These are phyloP conservation scores for Tetragonia tetragonoides DNA, from an alignment of 148 eudicot species.

Conservation along the genomic window DNA sequence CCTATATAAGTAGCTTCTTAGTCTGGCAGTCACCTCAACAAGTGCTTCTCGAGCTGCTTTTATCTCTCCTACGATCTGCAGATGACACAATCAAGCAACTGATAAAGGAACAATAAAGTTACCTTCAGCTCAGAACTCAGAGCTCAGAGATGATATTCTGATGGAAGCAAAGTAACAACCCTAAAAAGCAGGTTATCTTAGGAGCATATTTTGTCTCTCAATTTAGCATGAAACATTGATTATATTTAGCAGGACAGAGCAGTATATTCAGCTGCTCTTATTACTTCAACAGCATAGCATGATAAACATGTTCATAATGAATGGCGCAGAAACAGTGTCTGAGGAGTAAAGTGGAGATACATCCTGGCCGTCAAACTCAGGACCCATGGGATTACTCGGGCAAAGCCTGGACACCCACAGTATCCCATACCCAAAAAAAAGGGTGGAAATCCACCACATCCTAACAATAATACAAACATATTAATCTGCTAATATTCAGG, in stretches of 20 bases:
- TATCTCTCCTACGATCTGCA: slow-evolving; percentile 93
- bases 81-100: slow-evolving; percentile 20
- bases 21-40: slow-evolving; percentile 79
- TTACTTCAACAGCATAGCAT: background rate
- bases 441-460: background rate
- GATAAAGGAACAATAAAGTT: slow-evolving; percentile 11
- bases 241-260: background rate
- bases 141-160: background rate
- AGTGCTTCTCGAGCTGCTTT: slow-evolving; percentile 94
- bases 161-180: too few relatives aligned
- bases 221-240: background rate
- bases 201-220: background rate
- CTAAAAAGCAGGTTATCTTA: too few relatives aligned
- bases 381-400: too few relatives aligned
- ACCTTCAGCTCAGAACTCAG: background rate
- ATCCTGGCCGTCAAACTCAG: too few relatives aligned
- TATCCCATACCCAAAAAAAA: too few relatives aligned
- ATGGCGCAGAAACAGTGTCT: background rate
- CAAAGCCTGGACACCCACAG: too few relatives aligned
- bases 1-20: slow-evolving; percentile 62
- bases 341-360: too few relatives aligned
- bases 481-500: background rate
- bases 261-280: background rate
- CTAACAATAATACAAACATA: background rate
- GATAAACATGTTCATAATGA: too few relatives aligned